A percentile compares a stretch with the other conserved stretches of the same genome.
Evolutionary conservation across 164 flowering plant genomes (phyloP).

Genomic region (Macadamia tetraphylla): DNA sequence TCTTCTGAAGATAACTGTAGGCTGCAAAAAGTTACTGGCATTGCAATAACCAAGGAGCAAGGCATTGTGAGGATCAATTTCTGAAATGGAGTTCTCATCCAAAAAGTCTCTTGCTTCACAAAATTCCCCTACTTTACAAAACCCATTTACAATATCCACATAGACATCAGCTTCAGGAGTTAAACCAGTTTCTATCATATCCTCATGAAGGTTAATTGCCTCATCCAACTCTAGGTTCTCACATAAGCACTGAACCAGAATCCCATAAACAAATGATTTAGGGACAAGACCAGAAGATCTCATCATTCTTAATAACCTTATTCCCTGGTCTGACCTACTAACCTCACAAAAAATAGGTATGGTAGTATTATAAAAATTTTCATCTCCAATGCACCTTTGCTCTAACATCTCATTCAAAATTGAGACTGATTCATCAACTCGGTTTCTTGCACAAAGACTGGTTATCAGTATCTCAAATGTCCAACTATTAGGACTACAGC

Average conservation of each 20-base stretch:
- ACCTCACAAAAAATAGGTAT: conserved; percentile 46
- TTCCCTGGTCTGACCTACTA: conserved; percentile 30
- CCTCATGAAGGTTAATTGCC: conserved; percentile 32
- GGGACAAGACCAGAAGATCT: conserved; percentile 35
- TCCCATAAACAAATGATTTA: conserved; percentile 23
- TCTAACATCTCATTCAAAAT: conserved; percentile 43
- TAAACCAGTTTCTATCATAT: conserved; percentile 32
- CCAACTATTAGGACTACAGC: conserved; percentile 49
- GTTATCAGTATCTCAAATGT: conserved; percentile 49
- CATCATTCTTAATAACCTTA: conserved; percentile 46
- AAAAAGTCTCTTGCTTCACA: conserved; percentile 34
- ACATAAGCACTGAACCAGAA: conserved; percentile 41
- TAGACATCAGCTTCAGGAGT: conserved; percentile 22
- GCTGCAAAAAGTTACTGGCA: conserved; percentile 34
- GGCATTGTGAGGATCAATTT: conserved; percentile 34
- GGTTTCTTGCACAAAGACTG: conserved; percentile 31
- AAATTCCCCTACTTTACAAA: conserved; percentile 37
- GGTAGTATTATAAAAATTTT: conserved; percentile 27
- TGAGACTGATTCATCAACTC: conserved; percentile 35
- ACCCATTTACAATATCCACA: conserved; percentile 34
- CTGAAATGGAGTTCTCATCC: conserved; percentile 34
- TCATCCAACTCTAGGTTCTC: conserved; percentile 37
- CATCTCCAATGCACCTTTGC: conserved; percentile 25
- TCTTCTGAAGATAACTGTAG: conserved; percentile 30
- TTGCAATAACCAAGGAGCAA: conserved; percentile 53